A percentile compares a stretch with the other conserved stretches of the same genome.
Evolutionary conservation across 2,329 filamentous ascomycete genomes (phyloP).

Genomic region (Knufia fluminis): DNA sequence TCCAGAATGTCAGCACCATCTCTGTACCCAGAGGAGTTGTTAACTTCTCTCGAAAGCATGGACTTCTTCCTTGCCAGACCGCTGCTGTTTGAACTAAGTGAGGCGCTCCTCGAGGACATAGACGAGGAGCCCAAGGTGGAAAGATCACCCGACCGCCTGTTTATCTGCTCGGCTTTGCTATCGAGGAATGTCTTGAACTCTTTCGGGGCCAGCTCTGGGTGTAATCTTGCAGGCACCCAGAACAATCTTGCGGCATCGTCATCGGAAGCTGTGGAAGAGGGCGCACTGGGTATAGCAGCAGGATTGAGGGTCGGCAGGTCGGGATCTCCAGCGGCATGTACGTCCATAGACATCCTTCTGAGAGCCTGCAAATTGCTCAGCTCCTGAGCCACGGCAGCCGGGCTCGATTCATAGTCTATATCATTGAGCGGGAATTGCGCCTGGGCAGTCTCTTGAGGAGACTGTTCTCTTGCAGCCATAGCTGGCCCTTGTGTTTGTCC

Average conservation of each 20-base stretch:
- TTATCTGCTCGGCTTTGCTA: conserved; percentile 81
- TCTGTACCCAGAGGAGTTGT: conserved; percentile 63
- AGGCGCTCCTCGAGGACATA: conserved; percentile 17
- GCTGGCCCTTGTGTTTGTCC: conserved; percentile 48
- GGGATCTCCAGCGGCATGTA: conserved; percentile 55
- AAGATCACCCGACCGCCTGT: conserved; percentile 68
- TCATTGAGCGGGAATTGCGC: conserved; percentile 67
- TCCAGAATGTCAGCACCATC: conserved; percentile 77
- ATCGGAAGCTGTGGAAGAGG: conserved; percentile 52
- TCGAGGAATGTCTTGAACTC: conserved; percentile 97
- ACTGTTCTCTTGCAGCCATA: conserved; percentile 45
- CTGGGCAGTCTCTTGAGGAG: conserved; percentile 46
- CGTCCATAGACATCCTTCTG: conserved; percentile 89
- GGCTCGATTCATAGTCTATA: conserved; percentile 80
- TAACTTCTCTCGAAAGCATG: conserved; percentile 87
- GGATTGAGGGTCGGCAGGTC: conserved; percentile 37
- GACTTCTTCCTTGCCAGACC: conserved; percentile 80
- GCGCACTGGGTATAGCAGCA: conserved; percentile 35
- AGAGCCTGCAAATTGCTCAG: conserved; percentile 85
- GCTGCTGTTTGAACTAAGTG: conserved; percentile 27
- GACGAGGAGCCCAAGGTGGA: conserved; percentile 44
- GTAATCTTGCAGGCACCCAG: conserved; percentile 90
- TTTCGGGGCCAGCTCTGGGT: conserved; percentile 87
- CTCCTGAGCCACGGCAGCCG: conserved; percentile 82
- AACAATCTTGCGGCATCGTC: conserved; percentile 81